These are phyloP conservation scores for Hansfordia pulvinata DNA, from an alignment of 2,329 filamentous ascomycete species.

Conservation along the genomic window DNA sequence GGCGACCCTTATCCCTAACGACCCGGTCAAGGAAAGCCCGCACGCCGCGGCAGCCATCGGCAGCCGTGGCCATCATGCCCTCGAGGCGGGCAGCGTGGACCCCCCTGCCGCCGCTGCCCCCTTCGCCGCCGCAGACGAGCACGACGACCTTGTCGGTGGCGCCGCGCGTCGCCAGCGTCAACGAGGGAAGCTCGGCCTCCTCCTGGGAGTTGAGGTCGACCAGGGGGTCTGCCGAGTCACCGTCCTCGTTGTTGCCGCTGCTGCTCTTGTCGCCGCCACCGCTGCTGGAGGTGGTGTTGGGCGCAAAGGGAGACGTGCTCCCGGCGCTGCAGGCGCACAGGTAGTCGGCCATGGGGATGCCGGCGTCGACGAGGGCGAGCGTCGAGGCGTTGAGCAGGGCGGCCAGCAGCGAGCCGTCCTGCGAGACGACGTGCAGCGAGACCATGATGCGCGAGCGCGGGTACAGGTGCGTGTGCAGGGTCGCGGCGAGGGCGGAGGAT, in stretches of 20 bases:
- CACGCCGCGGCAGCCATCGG: conserved; percentile 85
- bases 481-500: conserved; percentile 59
- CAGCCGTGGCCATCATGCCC: conserved; percentile 82
- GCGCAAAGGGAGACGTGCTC: conserved; percentile 53
- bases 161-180: conserved; percentile 75
- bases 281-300: too few species aligned
- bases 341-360: conserved; percentile 90
- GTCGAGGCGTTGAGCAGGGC: conserved; percentile 85
- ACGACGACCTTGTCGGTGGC: conserved; percentile 63
- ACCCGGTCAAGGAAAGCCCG: conserved; percentile 68
- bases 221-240: conserved; percentile 61
- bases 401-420: conserved; percentile 82
- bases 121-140: conserved; percentile 73
- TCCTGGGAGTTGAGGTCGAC: conserved; percentile 69
- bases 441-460: conserved; percentile 77
- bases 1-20: conserved; percentile 56
- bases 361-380: conserved; percentile 84
- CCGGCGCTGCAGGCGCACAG: conserved; percentile 81
- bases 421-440: conserved; percentile 72
- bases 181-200: conserved; percentile 75
- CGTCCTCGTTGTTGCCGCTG: too few species aligned
- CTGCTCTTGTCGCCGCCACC: too few species aligned
- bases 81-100: conserved; percentile 75
- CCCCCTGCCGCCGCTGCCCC: too few species aligned
- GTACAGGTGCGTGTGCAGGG: conserved; percentile 77